phyloP scores from a whole-genome alignment of 495 filamentous ascomycete species.

The Aspergillus coremiiformis region DNA sequence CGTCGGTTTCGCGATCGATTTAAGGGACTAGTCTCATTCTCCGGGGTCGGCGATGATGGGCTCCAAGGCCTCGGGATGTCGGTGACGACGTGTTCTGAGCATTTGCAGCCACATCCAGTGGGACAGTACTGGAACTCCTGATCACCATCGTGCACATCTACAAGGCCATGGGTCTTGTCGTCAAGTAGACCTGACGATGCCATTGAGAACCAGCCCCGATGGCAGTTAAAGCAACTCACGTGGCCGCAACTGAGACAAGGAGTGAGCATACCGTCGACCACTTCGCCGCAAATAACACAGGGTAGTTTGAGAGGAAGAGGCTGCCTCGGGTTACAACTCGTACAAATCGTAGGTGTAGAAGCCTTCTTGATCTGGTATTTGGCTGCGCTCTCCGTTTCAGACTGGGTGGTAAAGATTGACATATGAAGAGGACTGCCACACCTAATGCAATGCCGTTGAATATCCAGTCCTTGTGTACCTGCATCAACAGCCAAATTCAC shows the following conservation, averaged over 20 bases:
- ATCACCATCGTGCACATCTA: slow-evolving; percentile 5
- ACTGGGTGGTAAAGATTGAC: slow-evolving; percentile 33
- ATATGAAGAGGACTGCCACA: slow-evolving; percentile 37
- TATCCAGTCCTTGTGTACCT: slow-evolving; percentile 27
- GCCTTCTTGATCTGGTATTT: slow-evolving; percentile 19
- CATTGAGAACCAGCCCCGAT: slow-evolving; percentile 33
- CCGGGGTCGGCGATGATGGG: slow-evolving; percentile 10
- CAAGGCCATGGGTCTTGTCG: slow-evolving; percentile 1
- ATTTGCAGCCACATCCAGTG: slow-evolving; percentile 45
- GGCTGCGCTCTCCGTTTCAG: slow-evolving; percentile 13
- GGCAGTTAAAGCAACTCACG: slow-evolving; percentile 44
- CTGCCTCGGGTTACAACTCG: slow-evolving; percentile 35
- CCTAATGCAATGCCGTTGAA: slow-evolving; percentile 38
- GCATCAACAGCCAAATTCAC: not conserved
- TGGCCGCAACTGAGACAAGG: slow-evolving; percentile 48
- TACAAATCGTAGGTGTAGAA: slow-evolving; percentile 17
- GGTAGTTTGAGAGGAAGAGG: slow-evolving; percentile 31
- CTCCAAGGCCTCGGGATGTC: slow-evolving; percentile 25
- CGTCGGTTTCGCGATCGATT: slow-evolving; percentile 14
- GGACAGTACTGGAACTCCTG: slow-evolving; percentile 31
- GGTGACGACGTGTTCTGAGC: slow-evolving; percentile 35
- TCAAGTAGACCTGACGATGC: slow-evolving; percentile 1
- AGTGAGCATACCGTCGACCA: slow-evolving; percentile 41
- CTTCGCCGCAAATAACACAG: slow-evolving; percentile 43
- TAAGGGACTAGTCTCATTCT: slow-evolving; percentile 16